Evolutionary conservation across 2,329 filamentous ascomycete species (phyloP), one percentile per base, ranked within the genome.

Genomic region (Diaporthe australafricana): DNA sequence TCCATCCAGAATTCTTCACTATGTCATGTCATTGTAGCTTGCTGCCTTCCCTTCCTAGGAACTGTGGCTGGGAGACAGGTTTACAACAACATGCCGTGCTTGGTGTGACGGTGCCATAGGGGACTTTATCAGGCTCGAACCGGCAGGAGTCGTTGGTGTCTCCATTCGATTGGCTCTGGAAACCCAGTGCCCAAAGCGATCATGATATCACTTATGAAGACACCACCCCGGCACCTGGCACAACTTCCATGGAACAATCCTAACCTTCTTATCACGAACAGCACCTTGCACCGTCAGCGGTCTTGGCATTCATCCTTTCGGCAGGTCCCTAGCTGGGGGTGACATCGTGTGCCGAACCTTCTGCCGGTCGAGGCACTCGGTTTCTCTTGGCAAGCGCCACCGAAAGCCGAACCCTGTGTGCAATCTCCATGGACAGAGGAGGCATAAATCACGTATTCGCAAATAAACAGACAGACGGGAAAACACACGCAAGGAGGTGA

Each of bases 251-350:
- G 56, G 45, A 65, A 38, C 30, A 11, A 14, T 20, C 45, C n/a
- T 30, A 50, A 65, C 30, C 60, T 65, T 65, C 45, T 65, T 65
- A 50, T 65, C 60, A 65, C 60, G 30, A 50, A 50, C 45, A 65
- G n/a, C 30, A 50, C 20, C 60, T 16, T 38, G n/a, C 60, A 22
- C 9, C 42, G 60, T 4, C n/a, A 14, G 17, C 7, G 9, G 32
- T 27, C 45, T 65, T 65, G 45, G 60, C 60, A 47, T 50, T 50
- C 30, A 63, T 65, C 42, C 45, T 65, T 65, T 65, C 45, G 60
- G 60, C 60, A 65, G 60, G 60, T 65, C 60, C 42, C 60, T 32
- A 38, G 60, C 45, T n/a, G 27, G 60, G 45, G 60, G 60, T 65
- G 14, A 65, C 45, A 65, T 65, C 60, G 60, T 27, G 45, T 50